Evolutionary conservation across 352 stramenopile species (phyloP).

Genomic region (Plasmopara halstedii): DNA sequence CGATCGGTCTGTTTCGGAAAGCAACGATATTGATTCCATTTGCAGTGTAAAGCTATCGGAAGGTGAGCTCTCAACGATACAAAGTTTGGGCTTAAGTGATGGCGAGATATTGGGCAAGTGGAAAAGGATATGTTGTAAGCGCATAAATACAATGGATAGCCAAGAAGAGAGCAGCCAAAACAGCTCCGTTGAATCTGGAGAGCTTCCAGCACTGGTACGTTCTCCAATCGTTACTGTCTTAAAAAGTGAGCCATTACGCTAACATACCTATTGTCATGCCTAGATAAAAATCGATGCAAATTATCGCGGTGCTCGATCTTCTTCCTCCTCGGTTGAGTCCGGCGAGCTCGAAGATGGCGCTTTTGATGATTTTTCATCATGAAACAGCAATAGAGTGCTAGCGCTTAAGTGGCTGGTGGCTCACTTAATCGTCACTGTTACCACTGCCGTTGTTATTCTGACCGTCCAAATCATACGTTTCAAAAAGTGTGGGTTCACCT

Average conservation of each 20-base stretch:
- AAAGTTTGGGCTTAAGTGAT: conserved; percentile 42
- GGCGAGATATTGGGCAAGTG: conserved; percentile 44
- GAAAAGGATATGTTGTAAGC: conserved; percentile 16
- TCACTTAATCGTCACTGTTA: conserved; percentile 11
- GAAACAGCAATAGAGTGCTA: not conserved
- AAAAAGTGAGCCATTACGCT: not conserved
- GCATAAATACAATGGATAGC: conserved; percentile 20
- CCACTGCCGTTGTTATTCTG: conserved; percentile 5
- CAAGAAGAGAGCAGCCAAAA: conserved; percentile 4
- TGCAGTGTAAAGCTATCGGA: conserved; percentile 37
- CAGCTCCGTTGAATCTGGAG: conserved; percentile 48
- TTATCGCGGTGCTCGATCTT: conserved; percentile 11
- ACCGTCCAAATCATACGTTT: conserved; percentile 15
- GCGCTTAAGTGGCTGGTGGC: not conserved
- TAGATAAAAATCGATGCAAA: conserved; percentile 16
- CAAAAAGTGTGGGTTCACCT: conserved; percentile 11
- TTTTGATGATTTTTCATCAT: too few species aligned
- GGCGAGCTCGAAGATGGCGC: conserved; percentile 23
- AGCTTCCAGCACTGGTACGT: conserved; percentile 28
- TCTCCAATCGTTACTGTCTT: not conserved
- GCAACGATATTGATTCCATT: conserved; percentile 22
- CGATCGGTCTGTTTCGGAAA: conserved; percentile 16
- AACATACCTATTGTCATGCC: conserved; percentile 1
- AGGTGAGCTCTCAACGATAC: conserved; percentile 23
- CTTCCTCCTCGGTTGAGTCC: conserved; percentile 25